Percentiles rank a stretch among this genome's conserved stretches.
These are phyloP conservation scores for Colletotrichum lupini DNA, from an alignment of 2,329 filamentous ascomycete genomes.

Conservation along the genomic window DNA sequence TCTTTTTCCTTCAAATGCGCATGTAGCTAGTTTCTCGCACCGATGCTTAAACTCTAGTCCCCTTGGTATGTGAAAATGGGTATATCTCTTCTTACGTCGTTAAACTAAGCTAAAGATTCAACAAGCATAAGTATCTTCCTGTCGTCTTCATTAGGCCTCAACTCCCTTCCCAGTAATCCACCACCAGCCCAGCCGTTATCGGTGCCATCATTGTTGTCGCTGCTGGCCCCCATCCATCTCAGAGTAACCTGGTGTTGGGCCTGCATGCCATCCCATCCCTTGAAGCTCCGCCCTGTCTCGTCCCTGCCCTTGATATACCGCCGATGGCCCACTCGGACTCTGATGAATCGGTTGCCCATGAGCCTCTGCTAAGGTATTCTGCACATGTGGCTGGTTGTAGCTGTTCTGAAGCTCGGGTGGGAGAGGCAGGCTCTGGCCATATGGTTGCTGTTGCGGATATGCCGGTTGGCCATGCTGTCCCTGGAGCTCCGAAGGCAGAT, in stretches of 20 bases:
- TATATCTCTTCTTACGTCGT: no score
- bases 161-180: neutral
- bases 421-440: constrained; percentile 19
- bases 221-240: constrained; percentile 14
- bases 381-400: neutral
- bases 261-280: constrained; percentile 47
- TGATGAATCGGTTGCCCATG: constrained; percentile 28
- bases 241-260: constrained; percentile 48
- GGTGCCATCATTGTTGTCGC: neutral
- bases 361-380: neutral
- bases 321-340: constrained; percentile 1
- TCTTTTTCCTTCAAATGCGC: no score
- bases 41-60: no score
- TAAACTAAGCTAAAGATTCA: no score
- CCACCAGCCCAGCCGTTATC: no score
- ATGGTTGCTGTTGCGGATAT: constrained; percentile 34
- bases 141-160: neutral
- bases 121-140: neutral
- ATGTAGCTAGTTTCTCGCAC: no score
- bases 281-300: constrained; percentile 32
- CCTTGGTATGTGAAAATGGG: no score
- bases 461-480: constrained; percentile 31
- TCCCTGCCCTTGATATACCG: constrained; percentile 33
- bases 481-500: constrained; percentile 39
- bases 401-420: constrained; percentile 34